Evolutionary conservation across 768 basidiomycete genomes (phyloP), one percentile per base, ranked within the genome.

Genomic region (Mycena amicta): DNA sequence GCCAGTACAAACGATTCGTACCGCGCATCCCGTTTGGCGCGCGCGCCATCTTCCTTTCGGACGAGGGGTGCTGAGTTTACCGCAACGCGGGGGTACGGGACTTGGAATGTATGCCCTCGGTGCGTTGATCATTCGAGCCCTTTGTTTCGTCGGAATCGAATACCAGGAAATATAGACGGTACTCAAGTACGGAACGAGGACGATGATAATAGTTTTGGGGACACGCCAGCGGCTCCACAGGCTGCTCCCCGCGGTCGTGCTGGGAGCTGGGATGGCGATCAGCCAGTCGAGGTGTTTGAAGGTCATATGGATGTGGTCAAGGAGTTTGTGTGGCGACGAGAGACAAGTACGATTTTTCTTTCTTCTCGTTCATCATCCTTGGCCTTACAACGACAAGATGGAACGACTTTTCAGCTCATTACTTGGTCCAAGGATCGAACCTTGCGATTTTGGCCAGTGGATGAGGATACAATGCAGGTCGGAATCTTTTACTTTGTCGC

Each of bases 241-340:
- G n/a, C n/a, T 47, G 33, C 8, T 39, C 28, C 25, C 45, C 39
- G 50, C 31, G 16, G 16, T 27, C 41, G 46, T 6, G 41, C 49
- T 27, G 50, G 39, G 51, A 64, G 18, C 53, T 62, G 53, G 27
- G 60, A 45, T 18, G 71, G 74, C 0, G 75, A 79, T 40, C 69
- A 65, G 11, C 86, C 88, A 1, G 84, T 93, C 4, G 86, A 90
- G 63, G 75, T 79, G 5, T 96, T 95, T 63, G 89, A 92, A 64
- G 95, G 94, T 0, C 94, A 96, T 72, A 83, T 86, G 0, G 94
- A 96, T 62, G 93, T 95, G 2, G 96, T 98, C 20, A 97, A 96
- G 67, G 96, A 99, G 74, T 99, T 96, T 70, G 95, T 99, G 1
- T 99, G 97, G 97, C 78, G 97, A 59, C 85, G 80, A 67, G 83